These are phyloP conservation scores for Nosema bombycis DNA, from an alignment of 371 early-diverging fungal species.

Conservation along the genomic window DNA sequence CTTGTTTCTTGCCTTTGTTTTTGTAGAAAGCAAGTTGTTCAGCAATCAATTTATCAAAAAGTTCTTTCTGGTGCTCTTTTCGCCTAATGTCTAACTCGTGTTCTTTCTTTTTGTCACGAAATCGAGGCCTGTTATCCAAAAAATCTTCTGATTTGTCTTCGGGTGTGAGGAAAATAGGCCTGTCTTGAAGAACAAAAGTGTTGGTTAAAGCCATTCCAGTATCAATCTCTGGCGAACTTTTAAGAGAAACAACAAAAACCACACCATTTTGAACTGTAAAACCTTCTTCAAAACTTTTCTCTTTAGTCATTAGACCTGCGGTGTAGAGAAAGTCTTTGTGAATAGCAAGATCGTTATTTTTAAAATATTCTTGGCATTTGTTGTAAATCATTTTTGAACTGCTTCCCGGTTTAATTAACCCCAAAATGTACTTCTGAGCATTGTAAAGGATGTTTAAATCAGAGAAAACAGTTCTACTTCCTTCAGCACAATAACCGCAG, in stretches of 20 bases:
- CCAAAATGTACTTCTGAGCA: conserved; percentile 39
- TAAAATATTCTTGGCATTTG: conserved; percentile 26
- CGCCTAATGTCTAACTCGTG: conserved; percentile 59
- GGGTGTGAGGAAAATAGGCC: conserved; percentile 33
- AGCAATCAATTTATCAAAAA: conserved; percentile 64
- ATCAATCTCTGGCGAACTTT: not conserved
- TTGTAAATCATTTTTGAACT: conserved; percentile 21
- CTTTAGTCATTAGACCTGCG: conserved; percentile 45
- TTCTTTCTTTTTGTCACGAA: conserved; percentile 61
- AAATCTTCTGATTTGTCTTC: conserved; percentile 39
- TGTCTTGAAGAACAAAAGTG: conserved; percentile 44
- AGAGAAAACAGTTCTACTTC: conserved; percentile 55
- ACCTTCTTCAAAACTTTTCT: conserved; percentile 37
- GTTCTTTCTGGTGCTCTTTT: conserved; percentile 66
- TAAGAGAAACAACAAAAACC: conserved; percentile 39
- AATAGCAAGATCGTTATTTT: conserved; percentile 15
- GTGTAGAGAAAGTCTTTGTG: conserved; percentile 42
- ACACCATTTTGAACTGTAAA: conserved; percentile 44
- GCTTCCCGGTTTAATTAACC: conserved; percentile 18
- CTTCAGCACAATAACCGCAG: conserved; percentile 62
- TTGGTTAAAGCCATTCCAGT: conserved; percentile 33
- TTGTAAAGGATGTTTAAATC: conserved; percentile 55
- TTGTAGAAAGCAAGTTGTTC: conserved; percentile 58
- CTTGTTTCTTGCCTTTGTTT: conserved; percentile 27
- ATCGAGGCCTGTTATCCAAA: conserved; percentile 43